Evolutionary conservation across 2,329 filamentous ascomycete genomes (phyloP), one percentile per base, ranked within the genome.

Genomic region (Cladosporium phlei): DNA sequence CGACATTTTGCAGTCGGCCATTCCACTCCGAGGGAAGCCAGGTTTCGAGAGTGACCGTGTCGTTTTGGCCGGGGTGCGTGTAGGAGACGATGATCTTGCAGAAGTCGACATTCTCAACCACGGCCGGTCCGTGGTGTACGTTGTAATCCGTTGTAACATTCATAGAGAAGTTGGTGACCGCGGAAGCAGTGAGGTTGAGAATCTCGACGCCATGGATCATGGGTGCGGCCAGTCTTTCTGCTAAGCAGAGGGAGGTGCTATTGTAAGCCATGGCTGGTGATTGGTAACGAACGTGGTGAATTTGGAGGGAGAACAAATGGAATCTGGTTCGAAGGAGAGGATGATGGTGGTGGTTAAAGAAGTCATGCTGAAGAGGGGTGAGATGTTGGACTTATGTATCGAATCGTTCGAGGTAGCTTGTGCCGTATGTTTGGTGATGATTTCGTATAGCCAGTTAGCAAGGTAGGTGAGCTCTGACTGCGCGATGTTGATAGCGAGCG

Each of bases 51-150:
- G 62, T 55, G 43, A 69, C 55, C 1, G 14, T 56, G 40, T 70
- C 66, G 42, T 61, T 52, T 24, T 55, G 51, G 2, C 62, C 64
- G 4, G 60, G 58, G 46, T 69, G 66, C 3, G 65, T 67, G 46
- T 66, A 66, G 1, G 59, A 63, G 34, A 69, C 48, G 5, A 58
- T 68, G 34, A 69, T 43, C 20, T 67, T 63, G 57, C 66, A 69
- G 38, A 61, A 63, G 43, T 54, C 17, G 28, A 30, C 10, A 11
- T 4, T 16, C 3, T 4, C 25, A 28, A 9, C 25, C 25, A 11
- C 25, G 25, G n/a, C 3, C 3, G 25, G 25, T 7, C 30, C 30
- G 12, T 33, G 14, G 7, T 33, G 3, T 1, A 17, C 3, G 2
- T 33, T 16, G 29, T 19, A 33, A 8, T 33, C 16, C 1, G 16